phyloP scores from a whole-genome alignment of 1,139 yeast genomes.

The Pichia sp. region DNA sequence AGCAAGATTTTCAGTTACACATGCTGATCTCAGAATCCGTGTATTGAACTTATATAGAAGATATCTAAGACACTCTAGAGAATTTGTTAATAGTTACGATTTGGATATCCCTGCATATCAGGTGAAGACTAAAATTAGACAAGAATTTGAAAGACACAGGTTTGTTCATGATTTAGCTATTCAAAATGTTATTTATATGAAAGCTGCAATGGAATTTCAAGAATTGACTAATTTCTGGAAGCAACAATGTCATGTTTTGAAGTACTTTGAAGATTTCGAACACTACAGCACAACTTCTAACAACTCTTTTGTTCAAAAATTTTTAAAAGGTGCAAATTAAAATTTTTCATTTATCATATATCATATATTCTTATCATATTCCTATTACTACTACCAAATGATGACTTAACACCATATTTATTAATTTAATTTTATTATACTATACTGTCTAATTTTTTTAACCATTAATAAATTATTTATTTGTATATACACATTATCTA shows the following conservation, averaged over 20 bases:
- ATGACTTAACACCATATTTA: background rate
- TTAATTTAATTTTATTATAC: background rate
- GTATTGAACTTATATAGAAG: conserved; percentile 69
- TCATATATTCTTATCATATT: background rate
- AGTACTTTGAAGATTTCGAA: conserved; percentile 67
- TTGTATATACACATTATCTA: background rate
- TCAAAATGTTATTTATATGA: conserved; percentile 62
- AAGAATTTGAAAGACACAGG: conserved; percentile 82
- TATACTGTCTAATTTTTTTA: background rate
- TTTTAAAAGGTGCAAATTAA: conserved; percentile 50
- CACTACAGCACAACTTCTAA: conserved; percentile 42
- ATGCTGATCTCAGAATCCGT: conserved; percentile 56
- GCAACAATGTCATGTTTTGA: conserved; percentile 79
- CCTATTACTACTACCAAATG: background rate
- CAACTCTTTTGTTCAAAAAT: conserved; percentile 61
- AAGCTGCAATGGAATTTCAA: conserved; percentile 89
- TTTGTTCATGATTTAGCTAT: conserved; percentile 61
- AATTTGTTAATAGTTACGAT: conserved; percentile 59
- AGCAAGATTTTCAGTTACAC: conserved; percentile 59
- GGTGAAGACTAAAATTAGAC: conserved; percentile 79
- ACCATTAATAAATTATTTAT: background rate
- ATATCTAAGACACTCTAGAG: conserved; percentile 53
- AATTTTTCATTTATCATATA: background rate
- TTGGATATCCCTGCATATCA: conserved; percentile 77
- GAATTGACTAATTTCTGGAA: conserved; percentile 88